Percentiles rank a stretch among this genome's conserved stretches.
Conservation (phyloP, 2,329 filamentous ascomycete genomes). For the Aspergillus floridensis region DNA sequence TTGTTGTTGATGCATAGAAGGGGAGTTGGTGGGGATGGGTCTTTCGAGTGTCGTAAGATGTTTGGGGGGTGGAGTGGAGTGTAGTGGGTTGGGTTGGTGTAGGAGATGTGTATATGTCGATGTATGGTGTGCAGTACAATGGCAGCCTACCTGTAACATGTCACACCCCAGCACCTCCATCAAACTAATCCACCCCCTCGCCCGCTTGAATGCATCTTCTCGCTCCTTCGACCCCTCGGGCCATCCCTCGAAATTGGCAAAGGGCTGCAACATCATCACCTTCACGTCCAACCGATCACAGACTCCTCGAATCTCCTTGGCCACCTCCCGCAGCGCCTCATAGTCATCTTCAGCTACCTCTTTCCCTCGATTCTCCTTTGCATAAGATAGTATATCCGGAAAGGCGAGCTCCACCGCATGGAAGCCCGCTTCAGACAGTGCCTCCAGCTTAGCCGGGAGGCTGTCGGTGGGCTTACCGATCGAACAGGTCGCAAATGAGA, state of each 20-base stretch:
- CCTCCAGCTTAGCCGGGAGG: conserved; percentile 39
- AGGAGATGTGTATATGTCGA: too few species aligned
- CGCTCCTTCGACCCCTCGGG: conserved; percentile 56
- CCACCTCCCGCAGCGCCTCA: conserved; percentile 55
- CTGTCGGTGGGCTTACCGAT: conserved; percentile 38
- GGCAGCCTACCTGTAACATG: conserved; percentile 61
- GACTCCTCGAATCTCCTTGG: conserved; percentile 53
- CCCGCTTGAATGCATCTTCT: conserved; percentile 61
- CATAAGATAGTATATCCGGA: conserved; percentile 67
- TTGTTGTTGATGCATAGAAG: too few species aligned
- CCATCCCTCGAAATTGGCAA: conserved; percentile 77
- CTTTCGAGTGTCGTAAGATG: too few species aligned
- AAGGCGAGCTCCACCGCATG: conserved; percentile 71
- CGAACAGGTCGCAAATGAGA: conserved; percentile 45
- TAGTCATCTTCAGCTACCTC: conserved; percentile 53
- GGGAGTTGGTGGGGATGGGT: too few species aligned
- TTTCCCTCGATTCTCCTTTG: conserved; percentile 50
- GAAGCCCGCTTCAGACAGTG: conserved; percentile 47
- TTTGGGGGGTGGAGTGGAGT: too few species aligned
- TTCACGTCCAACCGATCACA: conserved; percentile 55
- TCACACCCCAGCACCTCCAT: conserved; percentile 69
- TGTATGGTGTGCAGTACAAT: too few species aligned
- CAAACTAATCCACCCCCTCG: conserved; percentile 65
- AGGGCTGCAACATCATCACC: conserved; percentile 72
- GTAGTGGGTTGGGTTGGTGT: too few species aligned